Evolutionary conservation across 306 rosid species (phyloP).

Genomic region (Purshia tridentata): DNA sequence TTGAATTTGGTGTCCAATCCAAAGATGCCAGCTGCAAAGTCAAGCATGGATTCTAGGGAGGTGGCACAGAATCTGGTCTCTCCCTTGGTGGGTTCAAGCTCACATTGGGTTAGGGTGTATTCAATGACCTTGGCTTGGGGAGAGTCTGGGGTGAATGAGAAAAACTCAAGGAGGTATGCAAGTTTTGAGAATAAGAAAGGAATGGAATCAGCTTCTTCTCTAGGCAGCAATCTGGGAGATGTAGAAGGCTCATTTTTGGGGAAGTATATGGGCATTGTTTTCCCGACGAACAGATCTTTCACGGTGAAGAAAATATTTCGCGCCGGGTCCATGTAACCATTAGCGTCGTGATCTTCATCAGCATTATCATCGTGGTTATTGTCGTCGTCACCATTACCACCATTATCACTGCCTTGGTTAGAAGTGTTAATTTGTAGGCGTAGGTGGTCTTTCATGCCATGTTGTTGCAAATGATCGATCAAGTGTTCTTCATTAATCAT

Average conservation of each 20-base stretch:
- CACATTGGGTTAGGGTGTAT: constrained; percentile 55
- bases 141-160: constrained; percentile 50
- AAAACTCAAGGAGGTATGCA: constrained; percentile 45
- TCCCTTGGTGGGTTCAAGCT: constrained; percentile 48
- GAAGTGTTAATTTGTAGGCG: background rate
- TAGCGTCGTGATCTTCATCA: constrained; percentile 7
- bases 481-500: background rate
- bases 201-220: constrained; percentile 57
- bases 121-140: constrained; percentile 64
- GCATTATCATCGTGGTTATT: no score
- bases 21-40: constrained; percentile 34
- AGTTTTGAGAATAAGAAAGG: constrained; percentile 58
- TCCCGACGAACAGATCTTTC: constrained; percentile 49
- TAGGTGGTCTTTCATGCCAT: background rate
- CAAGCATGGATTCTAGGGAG: constrained; percentile 61
- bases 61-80: constrained; percentile 70
- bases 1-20: constrained; percentile 42
- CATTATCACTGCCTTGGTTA: background rate
- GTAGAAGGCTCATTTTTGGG: constrained; percentile 38
- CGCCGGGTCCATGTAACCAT: constrained; percentile 46
- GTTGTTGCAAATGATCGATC: background rate
- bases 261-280: constrained; percentile 56
- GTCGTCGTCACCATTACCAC: background rate
- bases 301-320: constrained; percentile 58
- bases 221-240: constrained; percentile 53